These are phyloP conservation scores for Cryptococcus maquisensis DNA, from an alignment of 1,284 basidiomycete species.

Conservation along the genomic window DNA sequence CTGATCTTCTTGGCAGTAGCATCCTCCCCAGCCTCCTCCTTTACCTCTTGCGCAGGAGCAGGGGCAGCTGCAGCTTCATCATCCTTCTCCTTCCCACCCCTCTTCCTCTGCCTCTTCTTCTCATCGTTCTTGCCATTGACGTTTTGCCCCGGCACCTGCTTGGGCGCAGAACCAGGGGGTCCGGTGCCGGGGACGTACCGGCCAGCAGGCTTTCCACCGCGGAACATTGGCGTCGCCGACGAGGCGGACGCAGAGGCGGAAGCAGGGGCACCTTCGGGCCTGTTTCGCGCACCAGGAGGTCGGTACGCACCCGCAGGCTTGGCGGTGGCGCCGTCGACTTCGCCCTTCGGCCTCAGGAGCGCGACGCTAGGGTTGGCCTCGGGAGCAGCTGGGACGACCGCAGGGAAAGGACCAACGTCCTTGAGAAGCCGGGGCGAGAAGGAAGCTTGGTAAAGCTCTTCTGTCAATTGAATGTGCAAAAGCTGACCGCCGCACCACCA, in stretches of 20 bases:
- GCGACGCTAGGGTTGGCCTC: conserved; percentile 61
- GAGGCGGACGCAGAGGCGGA: conserved; percentile 51
- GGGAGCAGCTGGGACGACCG: conserved; percentile 69
- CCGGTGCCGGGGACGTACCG: conserved; percentile 65
- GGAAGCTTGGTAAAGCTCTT: conserved; percentile 76
- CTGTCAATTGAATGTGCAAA: conserved; percentile 75
- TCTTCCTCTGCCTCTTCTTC: conserved; percentile 56
- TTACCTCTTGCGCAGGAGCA: conserved; percentile 30
- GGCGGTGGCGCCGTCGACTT: conserved; percentile 51
- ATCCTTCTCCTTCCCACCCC: conserved; percentile 49
- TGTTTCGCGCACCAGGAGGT: conserved; percentile 85
- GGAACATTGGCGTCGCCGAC: conserved; percentile 58
- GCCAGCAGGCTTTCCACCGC: conserved; percentile 53
- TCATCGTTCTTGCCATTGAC: conserved; percentile 56
- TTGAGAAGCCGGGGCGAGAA: conserved; percentile 76
- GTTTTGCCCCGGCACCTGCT: conserved; percentile 14
- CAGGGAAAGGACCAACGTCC: conserved; percentile 66
- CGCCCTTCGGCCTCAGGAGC: conserved; percentile 45
- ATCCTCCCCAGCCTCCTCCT: conserved; percentile 59
- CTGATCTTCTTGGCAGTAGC: conserved; percentile 83
- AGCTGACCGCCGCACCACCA: conserved; percentile 90
- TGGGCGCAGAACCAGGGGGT: conserved; percentile 26
- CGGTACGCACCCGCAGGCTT: conserved; percentile 78
- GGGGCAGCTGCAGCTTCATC: conserved; percentile 20
- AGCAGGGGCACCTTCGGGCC: conserved; percentile 59